Evolutionary conservation across 441 rosid species (phyloP), one percentile per base, ranked within the genome.

Genomic region (Daphne laureola): DNA sequence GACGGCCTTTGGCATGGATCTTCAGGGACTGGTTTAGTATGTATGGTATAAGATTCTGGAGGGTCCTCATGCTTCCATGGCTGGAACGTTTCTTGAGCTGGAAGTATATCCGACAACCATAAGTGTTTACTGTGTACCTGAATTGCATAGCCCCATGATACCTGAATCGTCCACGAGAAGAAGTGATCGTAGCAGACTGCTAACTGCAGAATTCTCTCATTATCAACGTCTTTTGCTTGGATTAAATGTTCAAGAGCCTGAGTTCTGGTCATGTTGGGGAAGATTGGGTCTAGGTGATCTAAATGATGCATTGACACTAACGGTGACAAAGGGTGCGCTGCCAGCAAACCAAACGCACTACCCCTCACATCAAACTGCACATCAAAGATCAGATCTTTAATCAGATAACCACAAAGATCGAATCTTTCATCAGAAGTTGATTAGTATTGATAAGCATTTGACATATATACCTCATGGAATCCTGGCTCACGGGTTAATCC

Each of bases 61-160:
- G 74, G 48, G 43, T 51, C 17, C n/a, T 78, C 76, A 1, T 54
- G 63, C 51, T 61, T 71, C 97, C 93, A 90, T 27, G 72, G 86
- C 70, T 36, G 60, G 72, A 93, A 93, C 3, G 99, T 80, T 55
- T 72, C 61, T 58, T 81, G 91, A 45, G 73, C 74, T 0, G 67
- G 75, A 16, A 84, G 70, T 44, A 72, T 66, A 53, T 90, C 93
- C 0, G 79, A 73, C 48, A 90, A 61, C 8, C 50, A 52, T 16
- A 76, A 11, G 53, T 80, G 81, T 47, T 63, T 67, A 0, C 70
- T 58, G 36, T 72, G 68, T 4, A 92, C 83, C 76, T 87, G 96
- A 55, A 93, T 82, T 0, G 86, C 81, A 50, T 87, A 93, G 1
- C 99, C 99, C 99, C 99, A 93, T 7, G 96, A 79, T 17, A 93